phyloP scores from a whole-genome alignment of 768 basidiomycete species.

The Panellus pusillus region DNA sequence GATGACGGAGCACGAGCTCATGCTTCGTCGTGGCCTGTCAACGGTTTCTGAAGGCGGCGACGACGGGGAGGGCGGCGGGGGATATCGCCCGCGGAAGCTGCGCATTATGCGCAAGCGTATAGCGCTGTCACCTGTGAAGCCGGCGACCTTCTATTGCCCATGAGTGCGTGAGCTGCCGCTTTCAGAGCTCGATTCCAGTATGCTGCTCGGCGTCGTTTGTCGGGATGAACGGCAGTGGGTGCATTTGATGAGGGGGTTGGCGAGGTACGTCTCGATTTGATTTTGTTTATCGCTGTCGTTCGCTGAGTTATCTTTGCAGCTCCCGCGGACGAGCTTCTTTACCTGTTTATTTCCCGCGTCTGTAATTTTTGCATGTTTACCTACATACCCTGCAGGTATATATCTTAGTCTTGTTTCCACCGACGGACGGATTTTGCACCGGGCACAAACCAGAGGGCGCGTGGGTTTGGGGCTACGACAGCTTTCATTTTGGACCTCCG shows the following conservation, averaged over 20 bases:
- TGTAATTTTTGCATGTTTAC: conserved; percentile 1
- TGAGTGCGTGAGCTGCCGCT: conserved; percentile 92
- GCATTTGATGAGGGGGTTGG: conserved; percentile 73
- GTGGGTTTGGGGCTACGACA: no score
- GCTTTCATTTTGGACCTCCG: no score
- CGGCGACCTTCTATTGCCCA: conserved; percentile 95
- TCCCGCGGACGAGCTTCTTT: conserved; percentile 67
- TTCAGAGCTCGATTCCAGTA: conserved; percentile 70
- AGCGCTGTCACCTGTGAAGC: conserved; percentile 52
- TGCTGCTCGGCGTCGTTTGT: conserved; percentile 82
- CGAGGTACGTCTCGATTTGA: conserved; percentile 46
- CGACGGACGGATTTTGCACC: no score
- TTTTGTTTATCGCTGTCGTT: conserved; percentile 1
- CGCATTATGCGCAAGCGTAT: conserved; percentile 79
- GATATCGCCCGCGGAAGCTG: conserved; percentile 46
- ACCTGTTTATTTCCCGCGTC: not conserved
- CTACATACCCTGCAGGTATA: no score
- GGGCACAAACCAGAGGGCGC: no score
- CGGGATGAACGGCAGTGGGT: conserved; percentile 82
- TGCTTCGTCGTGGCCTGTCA: no score
- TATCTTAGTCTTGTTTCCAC: no score
- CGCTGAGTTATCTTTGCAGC: conserved; percentile 28
- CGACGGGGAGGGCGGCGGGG: conserved; percentile 4
- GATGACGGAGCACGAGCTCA: conserved; percentile 14
- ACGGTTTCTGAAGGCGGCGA: no score